These are phyloP conservation scores for Anastatica hierochuntica DNA, from an alignment of 345 rosid genomes.

Conservation along the genomic window DNA sequence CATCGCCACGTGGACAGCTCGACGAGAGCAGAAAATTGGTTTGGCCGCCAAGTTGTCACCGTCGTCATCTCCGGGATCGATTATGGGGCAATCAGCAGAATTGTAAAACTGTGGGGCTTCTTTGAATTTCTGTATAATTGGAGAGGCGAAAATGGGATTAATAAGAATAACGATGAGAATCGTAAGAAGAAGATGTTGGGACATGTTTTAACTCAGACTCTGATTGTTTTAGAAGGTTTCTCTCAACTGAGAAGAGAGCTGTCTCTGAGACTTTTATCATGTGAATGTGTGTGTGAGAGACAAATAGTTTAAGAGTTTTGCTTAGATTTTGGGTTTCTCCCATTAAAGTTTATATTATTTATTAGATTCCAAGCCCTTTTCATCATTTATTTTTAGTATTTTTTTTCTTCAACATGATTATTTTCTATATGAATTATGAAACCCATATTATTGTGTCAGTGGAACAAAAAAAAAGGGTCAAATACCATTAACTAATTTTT, in stretches of 20 bases:
- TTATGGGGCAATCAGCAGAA: constrained; percentile 57
- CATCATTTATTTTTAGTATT: not conserved
- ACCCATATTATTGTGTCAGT: constrained; percentile 8
- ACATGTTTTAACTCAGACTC: constrained; percentile 19
- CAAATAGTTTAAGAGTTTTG: constrained; percentile 18
- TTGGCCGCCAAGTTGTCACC: constrained; percentile 8
- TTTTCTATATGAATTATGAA: not conserved
- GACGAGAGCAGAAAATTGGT: constrained; percentile 47
- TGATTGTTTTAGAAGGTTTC: not conserved
- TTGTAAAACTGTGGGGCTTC: constrained; percentile 94
- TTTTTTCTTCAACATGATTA: not conserved
- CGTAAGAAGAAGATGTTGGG: constrained; percentile 14
- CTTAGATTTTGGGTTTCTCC: constrained; percentile 26
- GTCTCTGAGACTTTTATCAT: constrained; percentile 20
- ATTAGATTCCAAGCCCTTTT: constrained; percentile 29
- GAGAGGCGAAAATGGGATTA: constrained; percentile 13
- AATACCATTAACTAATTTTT: not conserved
- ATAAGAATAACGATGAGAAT: not conserved
- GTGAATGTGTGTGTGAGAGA: not conserved
- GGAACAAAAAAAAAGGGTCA: not conserved
- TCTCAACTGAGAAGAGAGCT: constrained; percentile 11
- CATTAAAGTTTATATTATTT: not conserved
- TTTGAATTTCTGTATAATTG: constrained; percentile 45
- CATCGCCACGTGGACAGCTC: constrained; percentile 86
- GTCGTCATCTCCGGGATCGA: constrained; percentile 20